Evolutionary conservation across 2,329 filamentous ascomycete genomes (phyloP).

Genomic region (Mariannaea sp.): DNA sequence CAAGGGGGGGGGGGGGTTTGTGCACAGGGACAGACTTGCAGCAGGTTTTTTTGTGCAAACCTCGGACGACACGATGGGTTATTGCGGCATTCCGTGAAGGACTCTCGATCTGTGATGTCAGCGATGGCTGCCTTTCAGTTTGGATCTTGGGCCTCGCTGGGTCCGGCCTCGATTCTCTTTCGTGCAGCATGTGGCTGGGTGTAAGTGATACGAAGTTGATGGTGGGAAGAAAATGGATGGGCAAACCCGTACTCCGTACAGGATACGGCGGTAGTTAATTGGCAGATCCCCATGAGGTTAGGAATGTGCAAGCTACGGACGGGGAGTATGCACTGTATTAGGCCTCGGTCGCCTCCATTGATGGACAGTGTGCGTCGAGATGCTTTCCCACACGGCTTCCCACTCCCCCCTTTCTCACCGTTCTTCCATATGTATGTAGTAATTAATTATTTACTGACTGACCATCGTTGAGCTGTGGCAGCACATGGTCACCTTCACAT

Average conservation of each 20-base stretch:
- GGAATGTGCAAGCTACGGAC: not conserved
- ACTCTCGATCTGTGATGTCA: not conserved
- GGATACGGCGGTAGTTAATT: not conserved
- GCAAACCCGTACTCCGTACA: too few relatives aligned
- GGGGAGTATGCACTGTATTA: conserved; percentile 12
- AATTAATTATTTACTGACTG: too few relatives aligned
- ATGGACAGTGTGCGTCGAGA: conserved; percentile 1
- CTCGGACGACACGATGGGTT: conserved; percentile 3
- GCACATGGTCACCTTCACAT: conserved; percentile 6
- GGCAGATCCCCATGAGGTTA: not conserved
- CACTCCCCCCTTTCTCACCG: conserved; percentile 5
- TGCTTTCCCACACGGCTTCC: conserved; percentile 6
- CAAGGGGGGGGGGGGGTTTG: not conserved
- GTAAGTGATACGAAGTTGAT: conserved; percentile 1
- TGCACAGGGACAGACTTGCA: not conserved
- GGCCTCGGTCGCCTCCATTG: not conserved
- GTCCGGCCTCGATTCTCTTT: conserved; percentile 3
- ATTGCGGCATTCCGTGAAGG: not conserved
- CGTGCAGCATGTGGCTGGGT: not conserved
- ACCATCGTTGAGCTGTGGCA: conserved; percentile 2
- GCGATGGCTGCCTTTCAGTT: not conserved
- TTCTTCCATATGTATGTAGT: not conserved
- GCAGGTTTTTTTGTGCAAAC: conserved; percentile 4
- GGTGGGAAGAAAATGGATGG: conserved; percentile 2
- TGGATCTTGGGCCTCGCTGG: not conserved